Percentiles rank a stretch among this genome's conserved stretches.
Evolutionary conservation across 1,284 basidiomycete genomes (phyloP).

Genomic region (Rhodotorula sp.): DNA sequence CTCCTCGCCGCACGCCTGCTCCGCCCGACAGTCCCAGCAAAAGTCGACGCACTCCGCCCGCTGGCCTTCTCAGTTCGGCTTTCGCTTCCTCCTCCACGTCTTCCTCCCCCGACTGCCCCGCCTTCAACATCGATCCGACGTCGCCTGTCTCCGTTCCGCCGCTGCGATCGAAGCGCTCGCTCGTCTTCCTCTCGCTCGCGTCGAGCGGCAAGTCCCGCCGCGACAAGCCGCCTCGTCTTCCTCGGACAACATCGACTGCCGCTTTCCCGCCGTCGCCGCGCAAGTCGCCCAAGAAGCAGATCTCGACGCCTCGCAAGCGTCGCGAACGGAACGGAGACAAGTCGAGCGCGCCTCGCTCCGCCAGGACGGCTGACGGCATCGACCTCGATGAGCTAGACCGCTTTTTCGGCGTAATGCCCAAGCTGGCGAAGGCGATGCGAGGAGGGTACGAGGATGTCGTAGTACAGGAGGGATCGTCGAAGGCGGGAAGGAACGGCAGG

Average conservation of each 20-base stretch:
- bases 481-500: neutral
- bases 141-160: neutral
- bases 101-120: neutral
- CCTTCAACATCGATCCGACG: conserved; percentile 2
- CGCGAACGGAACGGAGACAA: neutral
- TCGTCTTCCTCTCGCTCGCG: neutral
- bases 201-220: too few relatives aligned
- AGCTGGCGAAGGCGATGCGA: neutral
- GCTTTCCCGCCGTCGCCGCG: neutral
- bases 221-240: too few relatives aligned
- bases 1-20: too few relatives aligned
- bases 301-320: neutral
- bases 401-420: conserved; percentile 15
- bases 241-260: neutral
- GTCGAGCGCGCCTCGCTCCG: neutral
- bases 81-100: neutral
- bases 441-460: conserved; percentile 6
- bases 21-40: too few relatives aligned
- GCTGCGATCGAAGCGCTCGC: neutral
- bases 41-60: too few relatives aligned
- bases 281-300: neutral
- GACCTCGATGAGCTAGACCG: conserved; percentile 18
- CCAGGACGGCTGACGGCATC: neutral
- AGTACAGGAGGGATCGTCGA: neutral
- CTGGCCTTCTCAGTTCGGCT: too few relatives aligned